A percentile compares a stretch with the other conserved stretches of the same genome.
Conservation (phyloP, 2,329 filamentous ascomycete species). For the Chaetomiaceae sp. region DNA sequence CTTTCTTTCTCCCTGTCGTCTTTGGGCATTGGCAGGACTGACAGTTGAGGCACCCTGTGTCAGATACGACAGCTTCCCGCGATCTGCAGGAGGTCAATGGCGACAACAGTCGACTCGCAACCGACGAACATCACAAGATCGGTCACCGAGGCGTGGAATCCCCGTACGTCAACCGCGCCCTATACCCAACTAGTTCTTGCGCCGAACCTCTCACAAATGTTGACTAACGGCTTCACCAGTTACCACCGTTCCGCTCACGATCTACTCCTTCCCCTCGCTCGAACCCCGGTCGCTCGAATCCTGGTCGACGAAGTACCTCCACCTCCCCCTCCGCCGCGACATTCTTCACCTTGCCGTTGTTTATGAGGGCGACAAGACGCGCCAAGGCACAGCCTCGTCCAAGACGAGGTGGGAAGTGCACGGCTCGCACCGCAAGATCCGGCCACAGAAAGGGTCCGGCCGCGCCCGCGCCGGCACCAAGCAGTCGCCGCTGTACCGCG, state of each 20-base stretch:
- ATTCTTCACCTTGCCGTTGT: slow-evolving; percentile 87
- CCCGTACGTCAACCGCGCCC: slow-evolving; percentile 33
- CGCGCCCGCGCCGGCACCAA: slow-evolving; percentile 70
- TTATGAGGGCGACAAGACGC: slow-evolving; percentile 84
- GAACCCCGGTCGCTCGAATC: slow-evolving; percentile 72
- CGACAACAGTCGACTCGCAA: slow-evolving; percentile 40
- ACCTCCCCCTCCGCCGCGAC: slow-evolving; percentile 82
- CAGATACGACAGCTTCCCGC: slow-evolving; percentile 15
- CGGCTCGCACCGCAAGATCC: slow-evolving; percentile 75
- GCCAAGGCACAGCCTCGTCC: slow-evolving; percentile 76
- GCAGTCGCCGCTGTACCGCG: slow-evolving; percentile 74
- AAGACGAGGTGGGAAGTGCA: slow-evolving; percentile 80
- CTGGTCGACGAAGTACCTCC: slow-evolving; percentile 76
- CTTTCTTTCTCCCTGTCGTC: neutral
- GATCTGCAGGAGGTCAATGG: slow-evolving; percentile 46
- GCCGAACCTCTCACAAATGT: slow-evolving; percentile 21
- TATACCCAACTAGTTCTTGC: slow-evolving; percentile 4
- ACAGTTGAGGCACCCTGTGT: neutral
- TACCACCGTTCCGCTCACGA: slow-evolving; percentile 68
- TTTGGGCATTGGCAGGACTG: neutral
- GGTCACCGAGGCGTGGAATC: slow-evolving; percentile 38
- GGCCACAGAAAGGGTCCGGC: slow-evolving; percentile 82
- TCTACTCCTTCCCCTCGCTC: slow-evolving; percentile 84
- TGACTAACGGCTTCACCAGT: slow-evolving; percentile 32
- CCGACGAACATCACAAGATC: slow-evolving; percentile 34